Evolutionary conservation across 164 flowering plant genomes (phyloP).

Genomic region (Euptelea pleiosperma): DNA sequence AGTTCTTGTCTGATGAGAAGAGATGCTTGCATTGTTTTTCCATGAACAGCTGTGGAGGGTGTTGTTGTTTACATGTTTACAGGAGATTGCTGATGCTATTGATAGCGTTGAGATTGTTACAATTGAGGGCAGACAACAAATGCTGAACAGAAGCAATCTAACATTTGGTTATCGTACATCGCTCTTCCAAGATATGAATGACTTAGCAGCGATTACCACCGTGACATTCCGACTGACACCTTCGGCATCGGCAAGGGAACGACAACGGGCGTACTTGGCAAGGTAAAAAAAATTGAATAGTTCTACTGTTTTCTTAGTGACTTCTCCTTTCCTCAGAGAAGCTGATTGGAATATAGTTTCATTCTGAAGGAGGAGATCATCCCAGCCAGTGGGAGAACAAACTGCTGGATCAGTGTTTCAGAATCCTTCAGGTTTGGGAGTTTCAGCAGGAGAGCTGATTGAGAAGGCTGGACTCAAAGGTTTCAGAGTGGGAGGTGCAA

Average conservation of each 20-base stretch:
- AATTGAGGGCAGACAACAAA: conserved; percentile 26
- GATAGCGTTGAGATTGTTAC: conserved; percentile 40
- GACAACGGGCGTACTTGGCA: conserved; percentile 26
- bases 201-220: conserved; percentile 43
- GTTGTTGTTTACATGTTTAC: not conserved
- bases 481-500: conserved; percentile 39
- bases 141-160: conserved; percentile 29
- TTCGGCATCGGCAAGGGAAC: conserved; percentile 26
- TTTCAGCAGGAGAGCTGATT: conserved; percentile 44
- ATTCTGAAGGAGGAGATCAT: conserved; percentile 28
- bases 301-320: too few species aligned
- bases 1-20: not conserved
- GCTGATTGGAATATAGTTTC: not conserved
- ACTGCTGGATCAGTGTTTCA: conserved; percentile 50
- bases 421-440: conserved; percentile 31
- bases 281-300: conserved; percentile 33
- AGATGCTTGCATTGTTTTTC: not conserved
- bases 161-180: conserved; percentile 43
- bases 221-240: conserved; percentile 41
- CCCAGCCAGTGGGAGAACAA: conserved; percentile 34
- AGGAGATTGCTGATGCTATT: conserved; percentile 39
- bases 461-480: conserved; percentile 51
- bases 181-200: conserved; percentile 40
- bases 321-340: not conserved
- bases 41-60: not conserved